Conservation (phyloP, 2,329 filamentous ascomycete species). For the Thelonectria olida region DNA sequence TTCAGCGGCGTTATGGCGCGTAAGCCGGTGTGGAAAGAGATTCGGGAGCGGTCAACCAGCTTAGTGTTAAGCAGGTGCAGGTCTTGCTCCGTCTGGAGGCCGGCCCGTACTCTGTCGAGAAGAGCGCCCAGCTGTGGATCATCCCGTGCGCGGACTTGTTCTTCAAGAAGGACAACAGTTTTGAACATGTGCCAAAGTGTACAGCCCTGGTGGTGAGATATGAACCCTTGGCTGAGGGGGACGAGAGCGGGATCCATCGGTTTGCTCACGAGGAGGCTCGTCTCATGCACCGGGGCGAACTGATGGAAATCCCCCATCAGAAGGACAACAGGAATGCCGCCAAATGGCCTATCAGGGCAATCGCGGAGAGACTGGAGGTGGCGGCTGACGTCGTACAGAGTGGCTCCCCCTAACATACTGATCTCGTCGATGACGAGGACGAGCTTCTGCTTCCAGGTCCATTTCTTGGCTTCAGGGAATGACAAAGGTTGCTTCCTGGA, state of each 20-base stretch:
- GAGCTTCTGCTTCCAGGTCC: constrained; percentile 21
- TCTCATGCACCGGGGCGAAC: constrained; percentile 15
- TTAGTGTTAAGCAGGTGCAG: constrained; percentile 1
- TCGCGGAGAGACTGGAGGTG: constrained; percentile 12
- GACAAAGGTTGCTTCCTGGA: not conserved
- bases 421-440: constrained; percentile 19
- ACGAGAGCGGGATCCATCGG: not conserved
- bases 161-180: constrained; percentile 19
- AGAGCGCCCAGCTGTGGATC: constrained; percentile 22
- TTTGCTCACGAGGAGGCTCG: constrained; percentile 14
- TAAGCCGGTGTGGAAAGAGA: constrained; percentile 22
- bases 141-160: constrained; percentile 17
- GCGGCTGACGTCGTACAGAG: constrained; percentile 12
- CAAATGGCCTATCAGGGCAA: constrained; percentile 20
- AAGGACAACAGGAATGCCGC: constrained; percentile 18
- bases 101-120: constrained; percentile 16
- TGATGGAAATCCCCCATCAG: constrained; percentile 24
- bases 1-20: constrained; percentile 25
- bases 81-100: constrained; percentile 9
- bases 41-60: constrained; percentile 10
- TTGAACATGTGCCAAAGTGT: constrained; percentile 22
- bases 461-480: constrained; percentile 18
- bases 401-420: constrained; percentile 17
- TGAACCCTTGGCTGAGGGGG: constrained; percentile 5
- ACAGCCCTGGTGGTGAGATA: constrained; percentile 14